These are phyloP conservation scores for Crotalaria pallida DNA, from an alignment of 306 rosid genomes.

Conservation along the genomic window DNA sequence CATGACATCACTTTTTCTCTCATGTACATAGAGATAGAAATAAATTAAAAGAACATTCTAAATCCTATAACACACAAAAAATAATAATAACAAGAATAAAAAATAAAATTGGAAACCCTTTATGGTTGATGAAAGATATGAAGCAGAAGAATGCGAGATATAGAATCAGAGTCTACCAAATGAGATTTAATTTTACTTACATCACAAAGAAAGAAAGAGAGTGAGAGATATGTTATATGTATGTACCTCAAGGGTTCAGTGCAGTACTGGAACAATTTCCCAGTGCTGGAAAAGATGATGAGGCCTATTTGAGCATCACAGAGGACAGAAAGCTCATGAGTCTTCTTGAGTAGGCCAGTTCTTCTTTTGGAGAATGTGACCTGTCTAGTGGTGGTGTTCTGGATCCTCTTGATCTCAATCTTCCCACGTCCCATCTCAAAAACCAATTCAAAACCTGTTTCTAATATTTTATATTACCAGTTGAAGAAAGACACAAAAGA, in stretches of 20 bases:
- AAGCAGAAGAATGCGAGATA: neutral
- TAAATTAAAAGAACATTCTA: no score
- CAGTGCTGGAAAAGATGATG: conserved; percentile 57
- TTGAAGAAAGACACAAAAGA: neutral
- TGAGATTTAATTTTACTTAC: neutral
- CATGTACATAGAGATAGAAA: neutral
- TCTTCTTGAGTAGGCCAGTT: conserved; percentile 55
- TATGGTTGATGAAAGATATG: no score
- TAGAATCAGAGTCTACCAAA: neutral
- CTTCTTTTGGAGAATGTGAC: conserved; percentile 63
- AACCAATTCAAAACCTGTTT: neutral
- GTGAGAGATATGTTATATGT: neutral
- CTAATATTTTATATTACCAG: neutral
- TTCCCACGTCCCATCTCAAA: conserved; percentile 60
- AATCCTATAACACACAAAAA: no score
- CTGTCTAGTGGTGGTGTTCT: conserved; percentile 62
- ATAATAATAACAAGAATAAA: no score
- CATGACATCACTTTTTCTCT: neutral
- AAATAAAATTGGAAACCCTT: no score
- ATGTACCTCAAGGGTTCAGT: conserved; percentile 35
- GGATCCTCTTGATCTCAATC: conserved; percentile 52
- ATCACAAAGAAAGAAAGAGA: no score
- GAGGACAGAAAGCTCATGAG: conserved; percentile 68
- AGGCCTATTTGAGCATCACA: conserved; percentile 75
- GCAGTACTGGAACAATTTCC: conserved; percentile 53